phyloP scores from a whole-genome alignment of 164 flowering plant genomes.

The Kingdonia uniflora region DNA sequence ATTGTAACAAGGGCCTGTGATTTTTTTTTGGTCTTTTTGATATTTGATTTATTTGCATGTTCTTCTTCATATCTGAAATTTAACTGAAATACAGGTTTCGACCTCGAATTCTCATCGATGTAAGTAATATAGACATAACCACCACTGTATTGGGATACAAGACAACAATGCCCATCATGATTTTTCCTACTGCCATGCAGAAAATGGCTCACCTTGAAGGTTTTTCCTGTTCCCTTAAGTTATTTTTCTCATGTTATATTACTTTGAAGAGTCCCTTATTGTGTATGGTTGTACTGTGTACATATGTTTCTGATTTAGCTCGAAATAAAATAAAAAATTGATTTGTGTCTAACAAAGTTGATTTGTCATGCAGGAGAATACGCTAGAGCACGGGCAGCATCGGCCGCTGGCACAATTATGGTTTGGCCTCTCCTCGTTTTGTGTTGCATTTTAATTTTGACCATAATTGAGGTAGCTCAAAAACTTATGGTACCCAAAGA shows the following conservation, averaged over 20 bases:
- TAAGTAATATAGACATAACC: slow-evolving; percentile 37
- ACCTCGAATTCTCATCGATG: slow-evolving; percentile 53
- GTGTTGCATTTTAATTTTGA: background rate
- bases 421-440: slow-evolving; percentile 18
- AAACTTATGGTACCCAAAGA: too few species aligned
- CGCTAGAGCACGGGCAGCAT: slow-evolving; percentile 92
- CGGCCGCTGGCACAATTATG: slow-evolving; percentile 68
- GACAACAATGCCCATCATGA: slow-evolving; percentile 56
- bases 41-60: background rate
- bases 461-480: too few species aligned
- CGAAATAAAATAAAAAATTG: too few species aligned
- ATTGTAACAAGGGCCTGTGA: too few species aligned
- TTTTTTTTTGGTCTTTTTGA: too few species aligned
- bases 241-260: too few species aligned
- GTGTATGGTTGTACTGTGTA: too few species aligned
- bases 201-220: slow-evolving; percentile 67
- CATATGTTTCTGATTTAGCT: background rate
- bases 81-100: slow-evolving; percentile 26
- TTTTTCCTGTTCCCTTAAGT: slow-evolving; percentile 12
- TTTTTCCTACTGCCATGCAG: slow-evolving; percentile 53
- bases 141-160: slow-evolving; percentile 54
- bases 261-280: too few species aligned
- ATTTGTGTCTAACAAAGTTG: background rate
- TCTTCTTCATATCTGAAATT: background rate
- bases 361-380: slow-evolving; percentile 56